phyloP scores from a whole-genome alignment of 2,329 filamentous ascomycete genomes.

The Leptodontidium sp. region DNA sequence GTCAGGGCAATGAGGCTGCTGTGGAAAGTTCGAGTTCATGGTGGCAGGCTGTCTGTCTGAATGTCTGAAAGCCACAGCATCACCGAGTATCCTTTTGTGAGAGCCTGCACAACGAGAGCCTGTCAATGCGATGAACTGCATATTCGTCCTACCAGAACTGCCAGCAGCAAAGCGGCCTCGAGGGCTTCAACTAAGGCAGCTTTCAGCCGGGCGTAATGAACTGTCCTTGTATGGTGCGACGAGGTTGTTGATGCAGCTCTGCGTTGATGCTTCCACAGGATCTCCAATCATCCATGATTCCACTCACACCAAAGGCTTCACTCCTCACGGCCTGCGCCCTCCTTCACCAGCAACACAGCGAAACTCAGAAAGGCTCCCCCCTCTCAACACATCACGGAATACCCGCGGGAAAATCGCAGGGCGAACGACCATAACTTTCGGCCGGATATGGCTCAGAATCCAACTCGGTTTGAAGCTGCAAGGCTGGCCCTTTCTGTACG shows the following conservation, averaged over 20 bases:
- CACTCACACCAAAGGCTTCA: slow-evolving; percentile 25
- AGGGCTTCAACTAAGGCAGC: slow-evolving; percentile 12
- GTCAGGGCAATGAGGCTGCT: background rate
- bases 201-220: slow-evolving; percentile 10
- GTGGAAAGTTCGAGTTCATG: slow-evolving; percentile 4
- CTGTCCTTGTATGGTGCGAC: slow-evolving; percentile 16
- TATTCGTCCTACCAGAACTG: background rate
- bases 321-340: slow-evolving; percentile 5
- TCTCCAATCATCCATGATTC: slow-evolving; percentile 27
- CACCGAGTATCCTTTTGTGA: slow-evolving; percentile 11
- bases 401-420: slow-evolving; percentile 4
- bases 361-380: background rate
- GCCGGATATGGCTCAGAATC: slow-evolving; percentile 1
- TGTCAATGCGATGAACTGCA: background rate
- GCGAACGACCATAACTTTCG: background rate
- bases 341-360: slow-evolving; percentile 15
- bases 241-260: slow-evolving; percentile 22
- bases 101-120: background rate
- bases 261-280: slow-evolving; percentile 20
- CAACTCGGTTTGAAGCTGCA: background rate
- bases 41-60: background rate
- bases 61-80: background rate
- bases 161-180: background rate
- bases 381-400: background rate
- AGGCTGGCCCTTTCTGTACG: slow-evolving; percentile 13